Conservation (phyloP, 2,329 filamentous ascomycete species). For the Ramularia endophylla region DNA sequence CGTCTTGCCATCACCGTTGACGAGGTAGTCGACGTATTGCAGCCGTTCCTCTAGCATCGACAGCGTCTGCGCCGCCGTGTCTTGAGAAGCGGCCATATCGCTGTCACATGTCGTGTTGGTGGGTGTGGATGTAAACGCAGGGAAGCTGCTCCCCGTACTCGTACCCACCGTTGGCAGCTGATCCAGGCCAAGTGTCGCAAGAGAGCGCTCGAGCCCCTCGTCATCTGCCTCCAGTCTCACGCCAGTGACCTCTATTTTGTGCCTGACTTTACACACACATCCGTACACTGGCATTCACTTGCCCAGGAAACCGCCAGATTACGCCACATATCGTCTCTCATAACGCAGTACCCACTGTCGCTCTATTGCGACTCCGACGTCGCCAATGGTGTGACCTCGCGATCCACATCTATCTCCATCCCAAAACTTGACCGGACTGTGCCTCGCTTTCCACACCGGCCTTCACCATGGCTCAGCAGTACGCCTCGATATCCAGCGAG, state of each 20-base stretch:
- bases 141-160: too few relatives aligned
- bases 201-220: too few relatives aligned
- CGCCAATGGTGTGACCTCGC: not conserved
- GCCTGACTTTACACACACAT: too few relatives aligned
- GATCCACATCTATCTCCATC: not conserved
- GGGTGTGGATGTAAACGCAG: too few relatives aligned
- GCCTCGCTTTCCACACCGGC: constrained; percentile 3
- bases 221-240: too few relatives aligned
- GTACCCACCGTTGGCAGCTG: too few relatives aligned
- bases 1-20: constrained; percentile 31
- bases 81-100: constrained; percentile 7
- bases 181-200: too few relatives aligned
- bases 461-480: constrained; percentile 34
- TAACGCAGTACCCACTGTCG: too few relatives aligned
- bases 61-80: constrained; percentile 30
- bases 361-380: not conserved
- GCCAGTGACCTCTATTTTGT: too few relatives aligned
- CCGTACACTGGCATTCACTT: too few relatives aligned
- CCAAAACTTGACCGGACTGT: not conserved
- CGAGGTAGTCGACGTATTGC: constrained; percentile 38
- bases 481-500: constrained; percentile 37
- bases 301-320: too few relatives aligned
- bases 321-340: too few relatives aligned
- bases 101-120: not conserved
- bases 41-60: constrained; percentile 41